A percentile compares a stretch with the other conserved stretches of the same genome.
Conservation (phyloP, 176 grass and related monocot species). For the Thinopyrum elongatum region DNA sequence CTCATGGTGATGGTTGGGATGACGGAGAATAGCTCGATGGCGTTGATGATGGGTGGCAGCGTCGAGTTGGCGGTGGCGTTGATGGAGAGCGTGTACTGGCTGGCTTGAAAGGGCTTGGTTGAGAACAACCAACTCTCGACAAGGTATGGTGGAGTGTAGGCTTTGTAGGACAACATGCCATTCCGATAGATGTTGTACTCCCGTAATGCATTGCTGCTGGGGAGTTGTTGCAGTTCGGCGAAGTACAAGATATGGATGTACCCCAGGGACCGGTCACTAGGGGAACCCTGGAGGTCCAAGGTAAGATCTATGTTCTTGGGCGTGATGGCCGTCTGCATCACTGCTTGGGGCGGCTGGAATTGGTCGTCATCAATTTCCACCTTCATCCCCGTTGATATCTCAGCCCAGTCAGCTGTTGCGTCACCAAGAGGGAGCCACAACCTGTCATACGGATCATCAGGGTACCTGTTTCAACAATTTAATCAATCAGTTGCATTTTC, state of each 20-base stretch:
- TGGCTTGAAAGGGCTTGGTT: not conserved
- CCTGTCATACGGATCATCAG: conserved; percentile 33
- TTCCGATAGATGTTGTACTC: conserved; percentile 37
- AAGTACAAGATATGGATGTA: conserved; percentile 27
- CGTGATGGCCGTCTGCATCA: conserved; percentile 51
- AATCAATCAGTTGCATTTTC: too few relatives aligned
- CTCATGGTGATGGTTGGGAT: not conserved
- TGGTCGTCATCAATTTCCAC: rapidly evolving
- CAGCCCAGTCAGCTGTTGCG: not conserved
- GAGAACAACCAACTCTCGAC: too few relatives aligned
- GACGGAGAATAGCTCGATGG: not conserved
- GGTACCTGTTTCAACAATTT: conserved; percentile 31
- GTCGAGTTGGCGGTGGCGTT: conserved; percentile 41
- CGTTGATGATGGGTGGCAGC: conserved; percentile 58
- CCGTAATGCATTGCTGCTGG: conserved; percentile 20
- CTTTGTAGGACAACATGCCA: not conserved
- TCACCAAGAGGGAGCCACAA: not conserved
- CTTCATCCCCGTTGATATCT: conserved; percentile 26
- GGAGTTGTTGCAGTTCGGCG: conserved; percentile 28
- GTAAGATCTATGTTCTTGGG: conserved; percentile 29
- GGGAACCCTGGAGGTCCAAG: not conserved
- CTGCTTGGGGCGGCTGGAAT: conserved; percentile 28
- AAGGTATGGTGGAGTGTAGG: conserved; percentile 27
- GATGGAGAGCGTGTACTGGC: conserved; percentile 28
- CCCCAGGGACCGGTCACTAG: not conserved